Evolutionary conservation across 257 asterid species (phyloP).

Genomic region (Solanum piurae): DNA sequence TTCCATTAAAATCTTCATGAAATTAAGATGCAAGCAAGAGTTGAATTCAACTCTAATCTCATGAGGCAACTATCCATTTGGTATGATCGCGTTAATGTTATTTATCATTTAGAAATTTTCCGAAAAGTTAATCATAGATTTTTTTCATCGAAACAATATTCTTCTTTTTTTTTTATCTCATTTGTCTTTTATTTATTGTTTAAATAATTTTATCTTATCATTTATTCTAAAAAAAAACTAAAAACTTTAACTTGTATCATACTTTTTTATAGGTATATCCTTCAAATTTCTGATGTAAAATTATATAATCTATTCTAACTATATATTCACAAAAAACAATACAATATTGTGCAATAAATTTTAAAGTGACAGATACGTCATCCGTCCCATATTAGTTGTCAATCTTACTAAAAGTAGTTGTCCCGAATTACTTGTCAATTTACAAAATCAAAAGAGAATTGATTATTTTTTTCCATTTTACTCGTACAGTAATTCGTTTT

Average conservation of each 20-base stretch:
- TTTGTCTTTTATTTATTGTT: neutral
- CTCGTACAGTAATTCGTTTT: neutral
- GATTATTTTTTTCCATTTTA: too few species aligned
- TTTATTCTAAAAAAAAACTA: neutral
- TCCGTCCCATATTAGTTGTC: neutral
- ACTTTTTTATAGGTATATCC: neutral
- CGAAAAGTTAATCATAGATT: too few species aligned
- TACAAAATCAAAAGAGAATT: too few species aligned
- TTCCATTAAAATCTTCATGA: neutral
- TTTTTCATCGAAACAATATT: too few species aligned
- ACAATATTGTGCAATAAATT: too few species aligned
- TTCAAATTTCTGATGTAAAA: neutral
- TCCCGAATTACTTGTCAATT: neutral
- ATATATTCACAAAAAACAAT: neutral
- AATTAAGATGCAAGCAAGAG: neutral
- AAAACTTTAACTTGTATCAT: fast-evolving
- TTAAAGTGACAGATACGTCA: too few species aligned
- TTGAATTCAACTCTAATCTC: neutral
- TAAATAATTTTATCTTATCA: neutral
- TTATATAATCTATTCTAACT: neutral
- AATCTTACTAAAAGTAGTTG: too few species aligned
- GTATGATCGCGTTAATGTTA: neutral
- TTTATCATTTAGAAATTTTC: neutral
- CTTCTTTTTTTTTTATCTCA: neutral
- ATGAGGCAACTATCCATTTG: neutral